Evolutionary conservation across 805 yeast genomes (phyloP), one percentile per base, ranked within the genome.

Genomic region (Metschnikowia anglica): DNA sequence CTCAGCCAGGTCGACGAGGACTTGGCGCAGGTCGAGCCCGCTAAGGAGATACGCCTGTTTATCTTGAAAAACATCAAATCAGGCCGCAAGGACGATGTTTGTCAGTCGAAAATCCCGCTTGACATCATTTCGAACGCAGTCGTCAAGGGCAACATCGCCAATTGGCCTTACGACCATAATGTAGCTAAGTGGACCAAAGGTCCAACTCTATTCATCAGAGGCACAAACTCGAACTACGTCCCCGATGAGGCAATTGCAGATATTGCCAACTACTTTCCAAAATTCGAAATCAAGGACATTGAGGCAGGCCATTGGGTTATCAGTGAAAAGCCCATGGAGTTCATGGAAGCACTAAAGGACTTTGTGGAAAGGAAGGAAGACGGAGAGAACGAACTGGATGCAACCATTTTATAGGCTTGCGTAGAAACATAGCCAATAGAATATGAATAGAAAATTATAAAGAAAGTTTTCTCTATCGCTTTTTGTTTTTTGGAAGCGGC

Each of bases 281-380:
- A 72, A 19, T 88, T 88, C 56, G 85, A 80, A 47, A 65, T 86
- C 11, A 70, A 77, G 34, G 96, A 85, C 56, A 68, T 93, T 18
- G 83, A 87, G 15, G 79, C 90, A 0, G 97, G 97, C 2, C 99
- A 91, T 62, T 91, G 97, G 96, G 77, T 90, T 12, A 88, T 88
- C 51, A 79, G 88, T 30, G 97, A 91, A 58, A 83, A 84, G 52
- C 96, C 98, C 0, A 54, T 68, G 6, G 95, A 83, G 56, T 88
- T 91, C 49, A 68, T 87, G 18, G 77, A 72, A 3, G 64, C 67
- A 5, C 79, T 86, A 12, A 72, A 70, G 21, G 84, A 83, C 21
- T 90, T 81, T 65, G 71, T 88, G 5, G 80, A 78, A 43, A 59
- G 68, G 37, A 61, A 65, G 39, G 76, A 71, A 48, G 75, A 71